A percentile compares a stretch with the other conserved stretches of the same genome.
Conservation (phyloP, 495 filamentous ascomycete species). For the Penicillium bovifimosum region DNA sequence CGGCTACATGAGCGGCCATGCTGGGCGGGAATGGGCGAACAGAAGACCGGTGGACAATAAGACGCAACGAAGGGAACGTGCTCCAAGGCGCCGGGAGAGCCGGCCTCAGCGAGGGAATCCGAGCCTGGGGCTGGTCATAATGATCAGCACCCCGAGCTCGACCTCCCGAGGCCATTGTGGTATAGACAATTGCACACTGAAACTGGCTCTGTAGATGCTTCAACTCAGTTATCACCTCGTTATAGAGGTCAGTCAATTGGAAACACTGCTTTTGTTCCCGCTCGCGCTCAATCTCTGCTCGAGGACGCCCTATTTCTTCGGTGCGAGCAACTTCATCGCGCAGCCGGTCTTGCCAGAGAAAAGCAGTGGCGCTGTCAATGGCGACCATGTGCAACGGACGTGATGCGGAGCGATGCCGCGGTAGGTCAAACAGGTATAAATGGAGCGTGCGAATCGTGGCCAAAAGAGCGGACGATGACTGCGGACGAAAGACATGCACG, state of each 20-base stretch:
- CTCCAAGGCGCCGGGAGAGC: constrained; percentile 47
- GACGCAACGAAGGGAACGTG: constrained; percentile 37
- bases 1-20: constrained; percentile 52
- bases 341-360: constrained; percentile 53
- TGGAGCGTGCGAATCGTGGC: constrained; percentile 46
- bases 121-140: constrained; percentile 32
- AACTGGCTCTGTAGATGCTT: constrained; percentile 34
- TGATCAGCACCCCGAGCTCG: constrained; percentile 28
- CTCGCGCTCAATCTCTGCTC: constrained; percentile 27
- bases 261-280: constrained; percentile 29
- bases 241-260: constrained; percentile 31
- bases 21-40: constrained; percentile 49
- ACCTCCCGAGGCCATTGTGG: constrained; percentile 25
- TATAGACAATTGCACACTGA: constrained; percentile 39
- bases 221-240: constrained; percentile 28
- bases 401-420: constrained; percentile 42
- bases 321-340: constrained; percentile 42
- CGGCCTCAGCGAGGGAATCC: constrained; percentile 32
- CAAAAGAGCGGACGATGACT: constrained; percentile 46
- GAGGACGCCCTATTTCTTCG: constrained; percentile 32
- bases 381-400: constrained; percentile 46
- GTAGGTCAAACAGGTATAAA: constrained; percentile 46
- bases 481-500: constrained; percentile 52
- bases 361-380: constrained; percentile 51
- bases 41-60: constrained; percentile 41